Percentiles rank a stretch among this genome's conserved stretches.
These are phyloP conservation scores for Panicum miliaceum DNA, from an alignment of 176 grass and related monocot genomes.

Conservation along the genomic window DNA sequence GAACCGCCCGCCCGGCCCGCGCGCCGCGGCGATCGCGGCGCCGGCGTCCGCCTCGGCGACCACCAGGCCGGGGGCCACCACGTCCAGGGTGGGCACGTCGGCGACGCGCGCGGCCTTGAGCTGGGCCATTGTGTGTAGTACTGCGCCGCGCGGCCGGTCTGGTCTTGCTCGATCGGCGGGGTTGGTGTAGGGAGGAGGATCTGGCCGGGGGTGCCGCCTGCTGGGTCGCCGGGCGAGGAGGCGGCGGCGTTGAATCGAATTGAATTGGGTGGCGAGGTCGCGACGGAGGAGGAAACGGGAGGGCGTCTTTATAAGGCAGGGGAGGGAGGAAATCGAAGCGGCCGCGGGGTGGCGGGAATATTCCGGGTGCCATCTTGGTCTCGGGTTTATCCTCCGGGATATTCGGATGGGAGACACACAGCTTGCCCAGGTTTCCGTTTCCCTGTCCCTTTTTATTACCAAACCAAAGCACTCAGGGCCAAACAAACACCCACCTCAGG, in stretches of 20 bases:
- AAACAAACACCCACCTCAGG: too few relatives aligned
- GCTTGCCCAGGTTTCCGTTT: conserved; percentile 5
- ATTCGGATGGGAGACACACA: neutral
- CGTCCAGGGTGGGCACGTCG: conserved; percentile 64
- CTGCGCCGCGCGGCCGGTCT: too few relatives aligned
- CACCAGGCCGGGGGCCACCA: conserved; percentile 47
- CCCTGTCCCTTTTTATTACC: conserved; percentile 7
- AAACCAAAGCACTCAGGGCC: too few relatives aligned
- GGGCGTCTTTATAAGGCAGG: neutral
- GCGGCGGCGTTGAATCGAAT: neutral
- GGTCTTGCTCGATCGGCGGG: neutral
- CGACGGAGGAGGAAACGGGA: neutral
- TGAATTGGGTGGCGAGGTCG: conserved; percentile 14
- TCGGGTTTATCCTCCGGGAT: conserved; percentile 53
- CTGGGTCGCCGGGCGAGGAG: neutral
- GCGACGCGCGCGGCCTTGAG: conserved; percentile 82
- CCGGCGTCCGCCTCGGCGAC: neutral
- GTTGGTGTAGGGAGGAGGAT: neutral
- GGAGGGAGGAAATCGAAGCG: conserved; percentile 13
- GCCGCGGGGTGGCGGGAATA: conserved; percentile 38
- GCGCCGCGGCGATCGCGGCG: neutral
- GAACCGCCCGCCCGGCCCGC: conserved; percentile 34
- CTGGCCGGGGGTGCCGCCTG: neutral
- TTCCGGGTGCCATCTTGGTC: conserved; percentile 17
- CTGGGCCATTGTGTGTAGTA: conserved; percentile 50